These are phyloP conservation scores for Colletotrichum liaoningense DNA, from an alignment of 2,329 filamentous ascomycete genomes.

Conservation along the genomic window DNA sequence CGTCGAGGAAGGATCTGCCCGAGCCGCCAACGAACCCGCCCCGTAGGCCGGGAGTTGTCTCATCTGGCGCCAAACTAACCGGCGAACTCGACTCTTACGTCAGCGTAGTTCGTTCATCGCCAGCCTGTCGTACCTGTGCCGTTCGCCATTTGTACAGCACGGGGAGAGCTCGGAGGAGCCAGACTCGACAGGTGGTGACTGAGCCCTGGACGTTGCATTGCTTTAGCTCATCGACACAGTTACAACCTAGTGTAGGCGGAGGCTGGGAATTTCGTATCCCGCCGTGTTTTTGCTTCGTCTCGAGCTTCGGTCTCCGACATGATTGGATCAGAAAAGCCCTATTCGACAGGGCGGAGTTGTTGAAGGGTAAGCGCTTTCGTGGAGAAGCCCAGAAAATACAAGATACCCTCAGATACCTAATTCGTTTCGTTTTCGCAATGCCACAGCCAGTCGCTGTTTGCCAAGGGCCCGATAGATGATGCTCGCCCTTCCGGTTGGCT, in stretches of 20 bases:
- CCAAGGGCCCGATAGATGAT: not conserved
- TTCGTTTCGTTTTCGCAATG: constrained; percentile 1
- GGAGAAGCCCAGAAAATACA: not conserved
- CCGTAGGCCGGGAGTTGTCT: constrained; percentile 3
- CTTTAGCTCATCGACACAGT: not conserved
- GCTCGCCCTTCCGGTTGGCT: not conserved
- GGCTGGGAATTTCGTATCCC: constrained; percentile 18
- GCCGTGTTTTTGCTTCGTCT: not conserved
- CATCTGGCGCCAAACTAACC: not conserved
- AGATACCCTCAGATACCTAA: not conserved
- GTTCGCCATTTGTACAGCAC: not conserved
- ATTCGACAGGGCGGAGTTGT: not conserved
- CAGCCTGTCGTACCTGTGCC: not conserved
- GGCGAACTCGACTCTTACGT: not conserved
- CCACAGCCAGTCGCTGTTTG: not conserved
- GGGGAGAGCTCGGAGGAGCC: not conserved
- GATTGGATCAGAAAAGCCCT: not conserved
- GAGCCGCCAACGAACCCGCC: constrained; percentile 3
- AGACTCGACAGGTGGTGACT: not conserved
- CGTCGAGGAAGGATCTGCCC: constrained; percentile 8
- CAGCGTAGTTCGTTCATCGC: not conserved
- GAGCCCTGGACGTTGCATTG: not conserved
- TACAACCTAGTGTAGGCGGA: not conserved
- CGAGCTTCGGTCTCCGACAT: not conserved
- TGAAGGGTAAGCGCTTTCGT: constrained; percentile 6